Evolutionary conservation across 139 green algal genomes (phyloP).

Genomic region (Marvania coccoides): DNA sequence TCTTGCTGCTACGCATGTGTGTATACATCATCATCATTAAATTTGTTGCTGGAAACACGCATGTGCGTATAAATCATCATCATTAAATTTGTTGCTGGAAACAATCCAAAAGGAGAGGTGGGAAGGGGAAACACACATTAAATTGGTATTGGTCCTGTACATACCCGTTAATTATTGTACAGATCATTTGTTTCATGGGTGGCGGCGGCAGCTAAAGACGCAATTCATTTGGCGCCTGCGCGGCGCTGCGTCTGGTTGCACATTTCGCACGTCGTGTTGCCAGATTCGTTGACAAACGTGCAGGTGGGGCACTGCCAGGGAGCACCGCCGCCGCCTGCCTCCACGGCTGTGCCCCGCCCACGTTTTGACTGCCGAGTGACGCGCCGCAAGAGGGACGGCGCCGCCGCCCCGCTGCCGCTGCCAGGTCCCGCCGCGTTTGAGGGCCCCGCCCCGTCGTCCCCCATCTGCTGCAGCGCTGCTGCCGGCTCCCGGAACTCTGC

Average conservation of each 20-base stretch:
- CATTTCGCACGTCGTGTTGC: conserved; percentile 29
- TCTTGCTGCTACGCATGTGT: too few species aligned
- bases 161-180: too few species aligned
- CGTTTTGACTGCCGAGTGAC: conserved; percentile 1
- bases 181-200: too few species aligned
- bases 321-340: background rate
- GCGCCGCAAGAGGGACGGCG: too few species aligned
- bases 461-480: background rate
- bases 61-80: too few species aligned
- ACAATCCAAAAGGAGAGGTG: too few species aligned
- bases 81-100: conserved; percentile 10
- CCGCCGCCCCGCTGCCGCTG: background rate
- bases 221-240: too few species aligned
- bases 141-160: too few species aligned
- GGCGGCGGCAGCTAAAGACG: too few species aligned
- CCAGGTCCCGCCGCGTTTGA: background rate
- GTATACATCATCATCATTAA: conserved; percentile 13
- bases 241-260: conserved; percentile 32
- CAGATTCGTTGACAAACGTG: conserved; percentile 51
- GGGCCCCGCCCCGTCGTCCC: background rate
- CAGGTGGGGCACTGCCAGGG: conserved; percentile 54
- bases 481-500: background rate
- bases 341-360: background rate
- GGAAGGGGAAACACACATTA: too few species aligned
- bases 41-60: too few species aligned